These are phyloP conservation scores for Quercus lobata DNA, from an alignment of 331 rosid genomes.

Conservation along the genomic window DNA sequence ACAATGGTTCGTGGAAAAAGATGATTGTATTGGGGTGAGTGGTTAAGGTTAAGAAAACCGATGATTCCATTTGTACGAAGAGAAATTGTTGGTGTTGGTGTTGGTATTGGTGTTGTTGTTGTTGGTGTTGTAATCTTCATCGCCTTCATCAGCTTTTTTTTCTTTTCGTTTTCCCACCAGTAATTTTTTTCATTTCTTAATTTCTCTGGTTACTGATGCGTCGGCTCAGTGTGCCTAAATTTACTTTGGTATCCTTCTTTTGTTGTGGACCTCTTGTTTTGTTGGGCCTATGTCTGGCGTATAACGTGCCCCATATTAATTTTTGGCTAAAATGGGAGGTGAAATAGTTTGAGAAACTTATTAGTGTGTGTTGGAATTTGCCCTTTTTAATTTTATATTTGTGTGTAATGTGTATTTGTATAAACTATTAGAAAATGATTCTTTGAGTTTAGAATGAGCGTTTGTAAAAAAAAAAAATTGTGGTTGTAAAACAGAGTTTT, in stretches of 20 bases:
- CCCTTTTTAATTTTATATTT: no score
- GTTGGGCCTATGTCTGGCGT: no score
- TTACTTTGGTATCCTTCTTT: conserved; percentile 1
- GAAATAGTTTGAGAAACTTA: no score
- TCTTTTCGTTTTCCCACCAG: conserved; percentile 25
- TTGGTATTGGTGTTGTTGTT: conserved; percentile 3
- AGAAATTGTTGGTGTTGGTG: not conserved
- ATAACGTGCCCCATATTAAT: no score
- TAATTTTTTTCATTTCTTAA: conserved; percentile 10
- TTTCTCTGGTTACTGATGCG: not conserved
- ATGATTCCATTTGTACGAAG: conserved; percentile 23
- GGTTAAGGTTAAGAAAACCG: conserved; percentile 9
- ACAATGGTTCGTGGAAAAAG: not conserved
- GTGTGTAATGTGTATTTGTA: no score
- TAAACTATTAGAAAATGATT: accelerated
- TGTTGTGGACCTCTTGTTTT: no score
- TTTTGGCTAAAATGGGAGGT: no score
- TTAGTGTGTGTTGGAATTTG: no score
- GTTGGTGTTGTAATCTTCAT: not conserved
- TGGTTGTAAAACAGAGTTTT: no score
- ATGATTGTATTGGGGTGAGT: not conserved
- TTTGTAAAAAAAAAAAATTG: no score
- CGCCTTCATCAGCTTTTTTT: conserved; percentile 20
- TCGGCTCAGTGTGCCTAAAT: not conserved
- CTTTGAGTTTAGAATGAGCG: no score